phyloP scores from a whole-genome alignment of 2,329 filamentous ascomycete genomes.

The Sclerotiophoma versabilis region DNA sequence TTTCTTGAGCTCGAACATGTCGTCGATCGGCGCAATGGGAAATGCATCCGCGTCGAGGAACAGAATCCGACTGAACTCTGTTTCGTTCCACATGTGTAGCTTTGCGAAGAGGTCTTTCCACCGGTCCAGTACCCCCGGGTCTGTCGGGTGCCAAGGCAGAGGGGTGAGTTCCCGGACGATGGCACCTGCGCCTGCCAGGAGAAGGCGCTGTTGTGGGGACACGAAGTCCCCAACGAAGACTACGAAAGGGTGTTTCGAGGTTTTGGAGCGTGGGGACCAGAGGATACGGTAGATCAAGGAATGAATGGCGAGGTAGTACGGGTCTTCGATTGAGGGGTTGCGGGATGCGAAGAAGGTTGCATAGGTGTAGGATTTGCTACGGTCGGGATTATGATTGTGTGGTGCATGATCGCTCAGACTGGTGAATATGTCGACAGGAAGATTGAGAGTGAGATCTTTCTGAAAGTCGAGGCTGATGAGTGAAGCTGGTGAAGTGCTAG shows the following conservation, averaged over 20 bases:
- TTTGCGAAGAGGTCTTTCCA: conserved; percentile 49
- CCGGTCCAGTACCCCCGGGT: conserved; percentile 27
- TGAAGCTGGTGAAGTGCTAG: conserved; percentile 22
- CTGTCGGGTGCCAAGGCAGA: conserved; percentile 38
- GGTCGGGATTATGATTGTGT: conserved; percentile 33
- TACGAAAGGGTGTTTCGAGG: conserved; percentile 36
- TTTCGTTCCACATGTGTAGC: conserved; percentile 47
- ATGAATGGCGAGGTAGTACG: conserved; percentile 46
- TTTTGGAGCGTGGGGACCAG: conserved; percentile 40
- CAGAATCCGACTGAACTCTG: conserved; percentile 38
- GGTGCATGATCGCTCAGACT: conserved; percentile 26
- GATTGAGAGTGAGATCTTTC: conserved; percentile 33
- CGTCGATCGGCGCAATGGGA: conserved; percentile 39
- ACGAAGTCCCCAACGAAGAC: conserved; percentile 47
- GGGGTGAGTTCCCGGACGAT: conserved; percentile 42
- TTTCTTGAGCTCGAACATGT: conserved; percentile 36
- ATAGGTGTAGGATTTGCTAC: conserved; percentile 32
- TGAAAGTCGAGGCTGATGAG: conserved; percentile 30
- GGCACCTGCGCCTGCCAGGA: conserved; percentile 43
- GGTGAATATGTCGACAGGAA: conserved; percentile 27
- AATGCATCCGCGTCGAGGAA: conserved; percentile 48
- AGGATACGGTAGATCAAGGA: conserved; percentile 43
- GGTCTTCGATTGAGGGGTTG: conserved; percentile 42
- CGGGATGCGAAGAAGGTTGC: conserved; percentile 45
- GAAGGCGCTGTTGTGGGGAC: conserved; percentile 37